These are phyloP conservation scores for Ambrosiella beaveri DNA, from an alignment of 2,329 filamentous ascomycete genomes.

Conservation along the genomic window DNA sequence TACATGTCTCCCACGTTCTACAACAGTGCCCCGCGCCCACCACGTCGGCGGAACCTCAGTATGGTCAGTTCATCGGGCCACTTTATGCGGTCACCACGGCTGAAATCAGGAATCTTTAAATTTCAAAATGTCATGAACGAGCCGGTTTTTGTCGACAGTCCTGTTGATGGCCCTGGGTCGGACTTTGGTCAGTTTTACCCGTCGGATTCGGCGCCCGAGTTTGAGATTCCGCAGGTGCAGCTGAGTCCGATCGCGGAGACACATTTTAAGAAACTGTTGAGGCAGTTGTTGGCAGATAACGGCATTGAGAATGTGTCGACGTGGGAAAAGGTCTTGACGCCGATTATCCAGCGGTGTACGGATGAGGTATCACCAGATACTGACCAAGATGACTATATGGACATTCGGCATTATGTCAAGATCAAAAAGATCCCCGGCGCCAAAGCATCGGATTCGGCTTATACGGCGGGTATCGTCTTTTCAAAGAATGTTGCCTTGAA, in stretches of 20 bases:
- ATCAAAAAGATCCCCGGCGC: constrained; percentile 91
- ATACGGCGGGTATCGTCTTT: constrained; percentile 91
- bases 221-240: constrained; percentile 58
- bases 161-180: constrained; percentile 4
- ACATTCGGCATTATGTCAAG: constrained; percentile 94
- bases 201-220: constrained; percentile 25
- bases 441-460: constrained; percentile 78
- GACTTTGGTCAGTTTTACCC: constrained; percentile 7
- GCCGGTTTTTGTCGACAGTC: constrained; percentile 17
- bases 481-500: constrained; percentile 94
- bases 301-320: constrained; percentile 53
- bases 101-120: constrained; percentile 39
- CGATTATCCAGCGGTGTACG: constrained; percentile 76
- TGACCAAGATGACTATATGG: constrained; percentile 80
- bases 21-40: not conserved
- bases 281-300: constrained; percentile 65
- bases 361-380: constrained; percentile 92
- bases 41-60: constrained; percentile 64
- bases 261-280: constrained; percentile 72
- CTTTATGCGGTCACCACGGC: constrained; percentile 56
- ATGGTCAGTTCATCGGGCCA: constrained; percentile 54
- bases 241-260: constrained; percentile 74
- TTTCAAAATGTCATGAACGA: constrained; percentile 36
- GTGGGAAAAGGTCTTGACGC: constrained; percentile 83
- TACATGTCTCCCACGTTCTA: constrained; percentile 28